phyloP scores from a whole-genome alignment of 176 grass and related monocot genomes.

The Cocos nucifera region DNA sequence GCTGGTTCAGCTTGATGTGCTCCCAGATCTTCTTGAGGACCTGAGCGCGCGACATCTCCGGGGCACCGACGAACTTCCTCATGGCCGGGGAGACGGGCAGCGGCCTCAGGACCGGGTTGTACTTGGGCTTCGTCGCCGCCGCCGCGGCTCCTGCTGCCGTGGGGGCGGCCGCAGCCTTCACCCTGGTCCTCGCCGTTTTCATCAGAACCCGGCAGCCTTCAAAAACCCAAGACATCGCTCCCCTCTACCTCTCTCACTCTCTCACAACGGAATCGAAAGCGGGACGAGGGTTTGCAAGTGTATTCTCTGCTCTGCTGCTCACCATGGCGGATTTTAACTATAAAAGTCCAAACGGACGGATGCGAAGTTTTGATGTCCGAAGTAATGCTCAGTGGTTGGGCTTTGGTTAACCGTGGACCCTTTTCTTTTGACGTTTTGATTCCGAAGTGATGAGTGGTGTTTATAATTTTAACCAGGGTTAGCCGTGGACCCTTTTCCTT shows the following conservation, averaged over 20 bases:
- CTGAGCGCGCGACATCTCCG: conserved; percentile 48
- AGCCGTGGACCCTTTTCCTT: no score
- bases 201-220: conserved; percentile 45
- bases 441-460: no score
- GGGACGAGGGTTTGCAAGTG: no score
- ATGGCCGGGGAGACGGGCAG: conserved; percentile 41
- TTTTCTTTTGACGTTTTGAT: no score
- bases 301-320: no score
- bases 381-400: no score
- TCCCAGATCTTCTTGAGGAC: conserved; percentile 67
- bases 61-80: conserved; percentile 42
- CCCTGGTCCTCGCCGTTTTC: conserved; percentile 26
- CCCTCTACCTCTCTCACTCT: no score
- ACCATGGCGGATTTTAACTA: no score
- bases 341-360: no score
- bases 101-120: conserved; percentile 24
- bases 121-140: conserved; percentile 6
- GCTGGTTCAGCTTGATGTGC: conserved; percentile 64
- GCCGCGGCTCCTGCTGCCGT: not conserved
- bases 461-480: no score
- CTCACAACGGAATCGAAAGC: not conserved
- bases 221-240: conserved; percentile 48
- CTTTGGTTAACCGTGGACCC: no score
- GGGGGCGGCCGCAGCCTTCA: not conserved
- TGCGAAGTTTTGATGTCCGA: no score